phyloP scores from a whole-genome alignment of 2,329 filamentous ascomycete genomes.

The Arthroderma sp. region DNA sequence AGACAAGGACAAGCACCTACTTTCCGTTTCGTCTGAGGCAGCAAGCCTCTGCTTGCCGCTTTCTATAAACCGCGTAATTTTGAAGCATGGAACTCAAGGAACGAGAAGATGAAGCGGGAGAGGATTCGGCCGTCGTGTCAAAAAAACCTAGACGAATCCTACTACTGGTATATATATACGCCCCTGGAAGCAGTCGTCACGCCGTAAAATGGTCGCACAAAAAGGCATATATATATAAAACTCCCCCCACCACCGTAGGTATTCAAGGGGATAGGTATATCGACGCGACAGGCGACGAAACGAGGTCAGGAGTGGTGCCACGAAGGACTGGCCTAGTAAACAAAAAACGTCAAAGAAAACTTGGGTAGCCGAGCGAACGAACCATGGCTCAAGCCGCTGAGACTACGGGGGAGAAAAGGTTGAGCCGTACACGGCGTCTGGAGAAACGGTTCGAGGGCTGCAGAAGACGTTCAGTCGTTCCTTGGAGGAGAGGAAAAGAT shows the following conservation, averaged over 20 bases:
- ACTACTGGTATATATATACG: too few species aligned
- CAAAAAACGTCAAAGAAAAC: constrained; percentile 19
- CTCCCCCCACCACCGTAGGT: too few species aligned
- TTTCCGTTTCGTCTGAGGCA: constrained; percentile 35
- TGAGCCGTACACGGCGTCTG: background rate
- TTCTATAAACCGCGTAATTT: constrained; percentile 31
- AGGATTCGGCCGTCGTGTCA: too few species aligned
- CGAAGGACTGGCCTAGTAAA: constrained; percentile 7
- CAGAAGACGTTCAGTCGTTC: too few species aligned
- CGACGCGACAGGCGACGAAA: constrained; percentile 11
- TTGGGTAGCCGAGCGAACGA: constrained; percentile 17
- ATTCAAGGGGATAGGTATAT: too few species aligned
- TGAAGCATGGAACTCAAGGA: constrained; percentile 33
- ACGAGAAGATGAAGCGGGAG: background rate
- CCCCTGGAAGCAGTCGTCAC: too few species aligned
- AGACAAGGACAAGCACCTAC: constrained; percentile 18
- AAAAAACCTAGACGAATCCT: background rate
- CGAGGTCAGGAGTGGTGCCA: constrained; percentile 5
- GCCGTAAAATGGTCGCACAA: too few species aligned
- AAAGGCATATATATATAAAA: too few species aligned
- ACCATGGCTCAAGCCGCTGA: constrained; percentile 22
- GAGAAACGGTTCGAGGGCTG: too few species aligned
- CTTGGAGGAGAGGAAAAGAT: too few species aligned
- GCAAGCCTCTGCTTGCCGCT: constrained; percentile 37
- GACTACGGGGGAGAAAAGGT: constrained; percentile 7